Evolutionary conservation across 768 basidiomycete species (phyloP), one percentile per base, ranked within the genome.

Genomic region (Pisolithus albus): DNA sequence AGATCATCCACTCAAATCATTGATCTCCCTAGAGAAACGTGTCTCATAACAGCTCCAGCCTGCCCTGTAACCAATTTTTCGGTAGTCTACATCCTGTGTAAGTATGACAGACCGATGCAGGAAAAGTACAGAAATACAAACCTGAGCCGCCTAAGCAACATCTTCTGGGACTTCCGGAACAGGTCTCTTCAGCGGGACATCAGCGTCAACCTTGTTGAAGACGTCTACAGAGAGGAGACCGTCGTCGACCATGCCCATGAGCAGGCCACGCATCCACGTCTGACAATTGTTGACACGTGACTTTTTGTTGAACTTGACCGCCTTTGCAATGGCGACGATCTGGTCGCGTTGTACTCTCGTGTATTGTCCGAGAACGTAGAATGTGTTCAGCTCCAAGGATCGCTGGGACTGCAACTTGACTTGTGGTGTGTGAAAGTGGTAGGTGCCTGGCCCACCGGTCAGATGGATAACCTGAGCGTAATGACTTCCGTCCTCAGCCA

Each of bases 271-370:
- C 48, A 50, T 53, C 51, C 56, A 60, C 15, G 51, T 52, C 30
- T 46, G 50, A 41, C 60, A 56, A 30, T 47, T 56, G 46, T 61
- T 61, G 41, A 53, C 46, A 30, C 18, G 28, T 19, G 56, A 58
- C 11, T 10, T 41, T 30, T 47, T 55, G 21, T 55, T 49, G 42
- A 52, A 61, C 44, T 52, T n/a, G 37, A 56, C 28, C 5, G 28
- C 37, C 42, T 49, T 39, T 7, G 56, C 60, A 46, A 60, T 53
- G 7, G 8, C 10, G 16, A 53, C 7, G 18, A 56, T 49, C 13
- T 38, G 38, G 30, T 53, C 49, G 19, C 57, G 50, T 34, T 58
- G 49, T 7, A 16, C 46, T 23, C 57, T 50, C 2, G 57, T 40
- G 30, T 52, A 58, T 9, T 36, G 47, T 15, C 32, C 40, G 8